Evolutionary conservation across 129 eudicot species (phyloP), one percentile per base, ranked within the genome.

Genomic region (Sambucus nigra): DNA sequence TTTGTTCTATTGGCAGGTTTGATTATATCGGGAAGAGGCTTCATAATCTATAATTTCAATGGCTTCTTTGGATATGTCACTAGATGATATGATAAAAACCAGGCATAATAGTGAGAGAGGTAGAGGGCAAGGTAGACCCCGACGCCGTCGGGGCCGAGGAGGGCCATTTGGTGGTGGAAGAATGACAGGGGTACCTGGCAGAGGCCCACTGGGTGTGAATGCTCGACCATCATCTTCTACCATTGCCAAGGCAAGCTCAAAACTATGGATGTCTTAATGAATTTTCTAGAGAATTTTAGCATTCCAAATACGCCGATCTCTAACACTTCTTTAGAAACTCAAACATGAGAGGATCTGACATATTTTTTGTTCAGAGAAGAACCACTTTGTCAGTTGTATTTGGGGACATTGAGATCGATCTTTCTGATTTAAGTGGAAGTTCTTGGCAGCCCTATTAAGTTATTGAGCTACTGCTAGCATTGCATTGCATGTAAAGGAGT

Each of bases 161-260:
- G 72, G 88, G 39, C 44, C 85, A 31, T 53, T 68, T 56, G 60
- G 78, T 57, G 76, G 79, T 61, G 87, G 93, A 83, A 77, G 89
- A 66, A 67, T 75, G 48, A 47, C 69, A 46, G 94, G 86, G 64
- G 70, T 67, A 61, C 83, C 86, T 73, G 81, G 83, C 53, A 70
- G 82, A 57, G 82, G 76, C 47, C 76, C 75, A 15, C 82, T 79
- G 15, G 76, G 95, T 61, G 76, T 91, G 56, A 81, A 74, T 74
- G 74, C 80, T 79, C 79, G 80, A 46, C 80, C 86, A 23, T 76
- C 89, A 59, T 66, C 87, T 63, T 59, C 14, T 28, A 57, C 88
- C 12, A 85, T 85, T 79, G 94, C 94, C 70, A 91, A 91, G 98
- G 98, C 98, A 91, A 91, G 98, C 97, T 68, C 81, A 55, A 69